Conservation (phyloP, 2,329 filamentous ascomycete species). For the Aureobasidium musti region DNA sequence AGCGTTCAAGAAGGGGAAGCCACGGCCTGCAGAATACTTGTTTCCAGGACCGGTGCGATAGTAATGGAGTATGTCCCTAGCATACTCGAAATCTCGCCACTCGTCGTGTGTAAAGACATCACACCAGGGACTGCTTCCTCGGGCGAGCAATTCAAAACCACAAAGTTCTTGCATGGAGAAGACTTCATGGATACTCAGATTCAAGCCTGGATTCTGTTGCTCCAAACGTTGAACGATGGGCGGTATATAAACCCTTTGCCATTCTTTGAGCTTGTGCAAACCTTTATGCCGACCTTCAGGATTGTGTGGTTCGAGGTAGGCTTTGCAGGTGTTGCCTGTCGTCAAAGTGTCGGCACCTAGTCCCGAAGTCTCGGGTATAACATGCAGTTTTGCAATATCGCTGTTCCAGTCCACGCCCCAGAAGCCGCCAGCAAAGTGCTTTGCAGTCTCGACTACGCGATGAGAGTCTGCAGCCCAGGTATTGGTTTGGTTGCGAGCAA, state of each 20-base stretch:
- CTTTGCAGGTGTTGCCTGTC: slow-evolving; percentile 52
- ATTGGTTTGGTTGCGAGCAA: slow-evolving; percentile 40
- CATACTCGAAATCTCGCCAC: slow-evolving; percentile 60
- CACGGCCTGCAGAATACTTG: slow-evolving; percentile 56
- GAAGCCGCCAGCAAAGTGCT: slow-evolving; percentile 57
- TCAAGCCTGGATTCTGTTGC: slow-evolving; percentile 47
- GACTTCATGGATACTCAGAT: slow-evolving; percentile 52
- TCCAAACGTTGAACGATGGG: slow-evolving; percentile 50
- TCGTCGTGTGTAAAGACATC: slow-evolving; percentile 57
- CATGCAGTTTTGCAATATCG: slow-evolving; percentile 46
- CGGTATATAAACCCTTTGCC: slow-evolving; percentile 52
- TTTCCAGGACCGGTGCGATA: slow-evolving; percentile 62
- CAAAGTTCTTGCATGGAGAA: slow-evolving; percentile 65
- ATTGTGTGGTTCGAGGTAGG: slow-evolving; percentile 43
- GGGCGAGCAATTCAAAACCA: slow-evolving; percentile 59
- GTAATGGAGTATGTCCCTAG: slow-evolving; percentile 59
- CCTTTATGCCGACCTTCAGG: slow-evolving; percentile 55
- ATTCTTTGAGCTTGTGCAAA: slow-evolving; percentile 50
- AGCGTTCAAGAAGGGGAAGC: slow-evolving; percentile 61
- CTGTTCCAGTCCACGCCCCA: slow-evolving; percentile 55
- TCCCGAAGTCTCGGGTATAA: slow-evolving; percentile 57
- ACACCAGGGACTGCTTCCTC: slow-evolving; percentile 59
- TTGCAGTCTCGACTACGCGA: slow-evolving; percentile 59
- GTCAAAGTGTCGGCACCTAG: slow-evolving; percentile 58
- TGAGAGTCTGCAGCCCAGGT: slow-evolving; percentile 59